Evolutionary conservation across 306 rosid genomes (phyloP).

Genomic region (barrel medic (Medicago truncatula)): MtrunA17r5.0-ANR NC_053049.1:13820501-13821000

Average conservation of each 20-base stretch:
- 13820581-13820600: too few species aligned
- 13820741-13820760: neutral
- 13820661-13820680: neutral
- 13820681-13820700: neutral
- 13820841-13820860: neutral
- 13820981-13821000: slow-evolving; percentile 47
- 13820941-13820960: slow-evolving; percentile 59
- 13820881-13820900: slow-evolving; percentile 48
- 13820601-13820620: too few species aligned
- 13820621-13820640: neutral
- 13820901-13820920: slow-evolving; percentile 42
- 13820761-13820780: neutral
- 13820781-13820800: neutral
- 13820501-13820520: too few species aligned
- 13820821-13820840: neutral
- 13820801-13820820: neutral
- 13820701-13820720: neutral
- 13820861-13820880: neutral
- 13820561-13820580: too few species aligned
- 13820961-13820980: slow-evolving; percentile 66
- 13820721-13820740: neutral
- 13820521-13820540: too few species aligned
- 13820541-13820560: too few species aligned
- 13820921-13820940: slow-evolving; percentile 52
- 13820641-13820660: too few species aligned